Conservation (phyloP, 2,329 filamentous ascomycete genomes). For the Stromatinia cepivora region DNA sequence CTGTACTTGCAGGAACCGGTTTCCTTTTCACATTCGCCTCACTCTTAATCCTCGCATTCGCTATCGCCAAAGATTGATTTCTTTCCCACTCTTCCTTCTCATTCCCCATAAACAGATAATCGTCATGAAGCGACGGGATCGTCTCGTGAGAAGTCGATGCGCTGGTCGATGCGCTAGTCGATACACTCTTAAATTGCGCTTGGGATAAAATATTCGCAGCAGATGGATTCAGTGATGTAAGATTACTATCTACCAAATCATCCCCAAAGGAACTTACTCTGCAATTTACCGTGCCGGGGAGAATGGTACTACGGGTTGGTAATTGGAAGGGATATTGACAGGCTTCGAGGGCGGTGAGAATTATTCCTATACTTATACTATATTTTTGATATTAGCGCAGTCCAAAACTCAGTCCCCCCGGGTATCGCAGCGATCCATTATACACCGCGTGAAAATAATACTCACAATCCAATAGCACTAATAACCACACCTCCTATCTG, state of each 20-base stretch:
- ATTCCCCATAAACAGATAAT: slow-evolving; percentile 22
- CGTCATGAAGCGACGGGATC: slow-evolving; percentile 25
- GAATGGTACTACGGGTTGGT: slow-evolving; percentile 18
- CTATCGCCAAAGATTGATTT: slow-evolving; percentile 5
- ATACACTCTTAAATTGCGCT: neutral
- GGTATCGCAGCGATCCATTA: neutral
- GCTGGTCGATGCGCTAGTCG: neutral
- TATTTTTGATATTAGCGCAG: neutral
- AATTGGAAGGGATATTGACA: slow-evolving; percentile 35
- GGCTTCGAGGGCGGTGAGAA: slow-evolving; percentile 35
- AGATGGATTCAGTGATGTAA: slow-evolving; percentile 22
- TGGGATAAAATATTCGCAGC: slow-evolving; percentile 22
- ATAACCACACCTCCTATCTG: slow-evolving; percentile 30
- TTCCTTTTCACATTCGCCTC: slow-evolving; percentile 27
- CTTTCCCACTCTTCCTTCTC: slow-evolving; percentile 21
- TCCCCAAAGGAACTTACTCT: slow-evolving; percentile 29
- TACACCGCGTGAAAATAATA: neutral
- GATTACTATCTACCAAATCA: slow-evolving; percentile 31
- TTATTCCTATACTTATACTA: slow-evolving; percentile 32
- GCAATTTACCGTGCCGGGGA: slow-evolving; percentile 25
- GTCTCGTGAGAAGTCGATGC: slow-evolving; percentile 7
- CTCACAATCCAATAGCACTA: slow-evolving; percentile 31
- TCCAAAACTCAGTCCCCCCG: neutral
- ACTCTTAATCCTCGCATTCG: slow-evolving; percentile 6
- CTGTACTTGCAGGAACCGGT: slow-evolving; percentile 20